Evolutionary conservation across 106 monocot genomes (phyloP), one percentile per base, ranked within the genome.

Genomic region (Dendrobium officinale): DNA sequence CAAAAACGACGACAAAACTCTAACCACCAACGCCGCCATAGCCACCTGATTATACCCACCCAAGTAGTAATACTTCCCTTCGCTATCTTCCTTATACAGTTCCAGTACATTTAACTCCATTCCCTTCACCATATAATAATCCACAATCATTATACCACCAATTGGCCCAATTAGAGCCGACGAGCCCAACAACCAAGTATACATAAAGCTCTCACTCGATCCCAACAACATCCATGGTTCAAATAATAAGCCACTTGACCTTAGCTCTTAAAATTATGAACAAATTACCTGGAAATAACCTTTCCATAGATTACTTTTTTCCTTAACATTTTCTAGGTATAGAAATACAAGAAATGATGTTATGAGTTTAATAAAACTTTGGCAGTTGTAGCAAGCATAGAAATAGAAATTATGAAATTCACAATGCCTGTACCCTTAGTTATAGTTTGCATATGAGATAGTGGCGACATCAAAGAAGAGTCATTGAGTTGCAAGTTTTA

Each of bases 111-210:
- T 87, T 84, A 98, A 72, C 20, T 87, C 77, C 86, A 84, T 92
- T 9, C 80, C 3, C 81, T 84, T 86, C 26, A 94, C 82, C 0
- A 94, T 72, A 77, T 94, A 97, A 78, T 97, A 92, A 41, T 97
- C 96, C 6, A 83, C 85, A 26, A 97, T 80, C 22, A 97, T 51
- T 66, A 94, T 79, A 75, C 91, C 91, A 16, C 85, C 92, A 8
- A 98, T 91, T 0, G 97, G 97, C 6, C 97, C 97, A 79, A 98
- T 79, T 18, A 98, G 81, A n/a, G 94, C 94, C 0, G 94, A 94
- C 80, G 91, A 91, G 5, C 97, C 94, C 19, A 98, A 82, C 56
- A 98, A 75, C 97, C 94, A 98, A 4, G 92, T 94, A 82, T 91
- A 94, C 55, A 98, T 89, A 56, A 98, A 98, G 81, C 90, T 92